These are phyloP conservation scores for Mortierella sp. DNA, from an alignment of 371 early-diverging fungal species.

Conservation along the genomic window DNA sequence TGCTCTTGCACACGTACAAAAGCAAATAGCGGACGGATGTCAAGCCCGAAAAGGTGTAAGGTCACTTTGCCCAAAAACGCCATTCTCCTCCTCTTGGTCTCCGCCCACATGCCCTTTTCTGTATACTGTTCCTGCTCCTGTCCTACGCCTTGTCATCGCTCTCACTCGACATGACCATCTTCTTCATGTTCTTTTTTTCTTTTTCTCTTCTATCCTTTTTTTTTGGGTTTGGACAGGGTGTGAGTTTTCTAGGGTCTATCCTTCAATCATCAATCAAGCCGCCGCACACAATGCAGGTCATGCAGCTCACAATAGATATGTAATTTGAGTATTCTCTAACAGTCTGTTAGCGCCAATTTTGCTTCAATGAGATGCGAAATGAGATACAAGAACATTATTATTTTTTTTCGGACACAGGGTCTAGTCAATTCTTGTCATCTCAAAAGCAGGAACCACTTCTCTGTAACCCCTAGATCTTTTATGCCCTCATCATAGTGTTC, in stretches of 20 bases:
- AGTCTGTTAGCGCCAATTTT: background rate
- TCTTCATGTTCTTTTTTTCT: background rate
- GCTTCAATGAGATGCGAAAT: background rate
- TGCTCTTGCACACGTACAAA: background rate
- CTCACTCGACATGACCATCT: background rate
- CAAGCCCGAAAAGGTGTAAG: background rate
- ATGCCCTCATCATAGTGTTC: too few relatives aligned
- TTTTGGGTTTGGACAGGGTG: background rate
- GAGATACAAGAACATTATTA: too few relatives aligned
- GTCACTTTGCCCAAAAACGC: background rate
- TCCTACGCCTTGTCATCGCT: background rate
- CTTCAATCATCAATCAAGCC: conserved; percentile 6
- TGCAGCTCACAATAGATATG: background rate
- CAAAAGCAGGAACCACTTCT: too few relatives aligned
- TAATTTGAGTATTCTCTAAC: background rate
- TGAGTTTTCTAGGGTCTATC: background rate
- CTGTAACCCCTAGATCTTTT: too few relatives aligned
- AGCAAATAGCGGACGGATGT: background rate
- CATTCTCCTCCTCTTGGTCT: background rate
- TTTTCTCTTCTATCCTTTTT: background rate
- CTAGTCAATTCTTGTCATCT: too few relatives aligned
- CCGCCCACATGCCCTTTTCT: background rate
- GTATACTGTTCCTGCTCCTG: background rate
- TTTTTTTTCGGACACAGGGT: too few relatives aligned
- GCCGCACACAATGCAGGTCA: background rate